Evolutionary conservation across 163 green algal species (phyloP), one percentile per base, ranked within the genome.

Genomic region (Volvox carteri): DNA sequence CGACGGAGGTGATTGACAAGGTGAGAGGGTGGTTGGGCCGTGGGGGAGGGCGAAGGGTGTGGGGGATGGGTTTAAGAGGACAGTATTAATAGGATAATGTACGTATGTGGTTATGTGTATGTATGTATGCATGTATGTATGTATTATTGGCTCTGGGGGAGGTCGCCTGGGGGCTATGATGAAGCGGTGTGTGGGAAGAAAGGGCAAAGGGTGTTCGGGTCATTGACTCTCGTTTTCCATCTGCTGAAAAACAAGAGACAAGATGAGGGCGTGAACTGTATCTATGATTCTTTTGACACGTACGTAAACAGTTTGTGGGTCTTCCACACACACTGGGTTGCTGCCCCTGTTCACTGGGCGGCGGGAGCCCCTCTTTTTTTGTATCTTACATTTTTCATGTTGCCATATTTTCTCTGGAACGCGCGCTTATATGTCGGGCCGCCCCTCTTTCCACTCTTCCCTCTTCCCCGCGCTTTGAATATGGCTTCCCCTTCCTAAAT

Each of bases 1-100:
- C 90, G 30, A 12, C 11, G 0, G 44, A 54, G 25, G 84, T 87
- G n/a, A 35, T 92, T 12, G 39, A 79, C 19, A 87, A 79, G 65
- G 81, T 87, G 81, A 5, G 65, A 1, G 16, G 74, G 0, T 42
- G 42, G n/a, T 11, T 67, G 18, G 50, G 1, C 39, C 30, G 1
- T 23, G 1, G 12, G 65, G 30, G 65, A 42, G 58, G 6, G 58
- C 16, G 50, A 60, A 60, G 50, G 50, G 50, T 60, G 16, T 16
- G 16, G 14, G 50, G n/a, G n/a, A n/a, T n/a, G n/a, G n/a, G n/a
- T n/a, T n/a, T n/a, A 35, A n/a, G n/a, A 18, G 60, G 18, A 33
- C 1, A 41, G 48, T 2, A 18, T 5, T 48, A 33, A 12, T 30
- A 42, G 58, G 6, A 19, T 60, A 16, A 60, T 25, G 50, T 12